These are phyloP conservation scores for Neohortaea acidophila DNA, from an alignment of 495 filamentous ascomycete genomes.

Conservation along the genomic window DNA sequence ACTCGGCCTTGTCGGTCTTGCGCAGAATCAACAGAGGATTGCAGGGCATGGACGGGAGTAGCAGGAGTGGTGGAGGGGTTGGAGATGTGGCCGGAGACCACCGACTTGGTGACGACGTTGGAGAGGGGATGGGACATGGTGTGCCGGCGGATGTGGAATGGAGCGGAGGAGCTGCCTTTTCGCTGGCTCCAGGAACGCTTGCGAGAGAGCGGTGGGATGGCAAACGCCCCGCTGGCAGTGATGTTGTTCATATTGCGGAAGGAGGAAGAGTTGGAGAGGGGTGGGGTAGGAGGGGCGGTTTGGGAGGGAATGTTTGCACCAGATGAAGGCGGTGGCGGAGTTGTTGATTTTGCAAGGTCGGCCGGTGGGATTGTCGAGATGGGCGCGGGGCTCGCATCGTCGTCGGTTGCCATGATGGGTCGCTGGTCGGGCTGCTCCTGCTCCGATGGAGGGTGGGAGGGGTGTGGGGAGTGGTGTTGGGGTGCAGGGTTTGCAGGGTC, in stretches of 20 bases:
- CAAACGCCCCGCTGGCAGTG: background rate
- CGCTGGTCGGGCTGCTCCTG: slow-evolving; percentile 2
- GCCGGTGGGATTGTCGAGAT: too few species aligned
- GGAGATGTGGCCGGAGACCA: slow-evolving; percentile 59
- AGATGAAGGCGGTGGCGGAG: too few species aligned
- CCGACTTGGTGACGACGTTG: slow-evolving; percentile 47
- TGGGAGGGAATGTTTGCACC: too few species aligned
- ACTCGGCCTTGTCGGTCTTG: slow-evolving; percentile 45
- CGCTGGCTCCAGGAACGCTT: slow-evolving; percentile 10
- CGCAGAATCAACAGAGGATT: slow-evolving; percentile 31
- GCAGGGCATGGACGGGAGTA: slow-evolving; percentile 36
- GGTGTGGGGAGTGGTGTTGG: too few species aligned
- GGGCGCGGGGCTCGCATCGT: background rate
- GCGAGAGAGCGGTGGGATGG: slow-evolving; percentile 6
- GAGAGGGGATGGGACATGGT: slow-evolving; percentile 43
- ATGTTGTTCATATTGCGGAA: slow-evolving; percentile 15
- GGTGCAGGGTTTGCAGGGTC: slow-evolving; percentile 19
- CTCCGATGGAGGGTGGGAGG: slow-evolving; percentile 8
- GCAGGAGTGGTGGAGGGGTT: slow-evolving; percentile 51
- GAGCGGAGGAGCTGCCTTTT: slow-evolving; percentile 7
- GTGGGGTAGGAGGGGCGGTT: slow-evolving; percentile 9
- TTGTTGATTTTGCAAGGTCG: too few species aligned
- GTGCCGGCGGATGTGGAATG: slow-evolving; percentile 29
- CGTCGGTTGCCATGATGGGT: background rate
- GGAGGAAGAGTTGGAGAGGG: slow-evolving; percentile 21